phyloP scores from a whole-genome alignment of 371 early-diverging fungal species.

The Amoeboaphelidium occidentale region DNA sequence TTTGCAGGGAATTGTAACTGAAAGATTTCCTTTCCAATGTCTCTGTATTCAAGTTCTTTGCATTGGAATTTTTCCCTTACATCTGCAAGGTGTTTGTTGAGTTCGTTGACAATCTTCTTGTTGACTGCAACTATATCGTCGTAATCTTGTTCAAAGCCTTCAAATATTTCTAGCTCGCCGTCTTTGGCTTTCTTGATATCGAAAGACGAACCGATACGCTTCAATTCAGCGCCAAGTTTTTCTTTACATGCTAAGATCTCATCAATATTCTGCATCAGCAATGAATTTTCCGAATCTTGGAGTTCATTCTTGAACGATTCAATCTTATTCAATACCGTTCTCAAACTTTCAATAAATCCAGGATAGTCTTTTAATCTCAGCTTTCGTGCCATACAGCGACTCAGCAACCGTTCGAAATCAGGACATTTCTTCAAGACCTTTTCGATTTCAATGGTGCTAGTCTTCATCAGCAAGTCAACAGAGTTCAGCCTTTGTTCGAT shows the following conservation, averaged over 20 bases:
- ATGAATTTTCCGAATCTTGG: too few relatives aligned
- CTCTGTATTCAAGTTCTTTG: conserved; percentile 44
- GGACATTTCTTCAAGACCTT: conserved; percentile 22
- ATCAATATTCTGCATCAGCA: too few relatives aligned
- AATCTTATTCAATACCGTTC: too few relatives aligned
- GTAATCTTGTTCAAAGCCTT: conserved; percentile 47
- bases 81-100: conserved; percentile 34
- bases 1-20: conserved; percentile 72
- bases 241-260: too few relatives aligned
- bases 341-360: not conserved
- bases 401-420: conserved; percentile 78
- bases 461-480: conserved; percentile 42
- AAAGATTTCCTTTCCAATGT: conserved; percentile 85
- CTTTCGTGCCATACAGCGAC: conserved; percentile 51
- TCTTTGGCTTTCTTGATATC: conserved; percentile 4
- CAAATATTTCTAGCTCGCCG: conserved; percentile 33
- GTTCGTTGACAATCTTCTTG: conserved; percentile 25
- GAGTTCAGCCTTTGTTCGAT: conserved; percentile 75
- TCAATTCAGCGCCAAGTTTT: too few relatives aligned
- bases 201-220: too few relatives aligned
- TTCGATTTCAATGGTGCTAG: not conserved
- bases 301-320: too few relatives aligned
- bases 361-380: not conserved
- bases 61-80: conserved; percentile 32
- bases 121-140: conserved; percentile 32